Conservation (phyloP, 2,329 filamentous ascomycete species). For the Periconia sp. region DNA sequence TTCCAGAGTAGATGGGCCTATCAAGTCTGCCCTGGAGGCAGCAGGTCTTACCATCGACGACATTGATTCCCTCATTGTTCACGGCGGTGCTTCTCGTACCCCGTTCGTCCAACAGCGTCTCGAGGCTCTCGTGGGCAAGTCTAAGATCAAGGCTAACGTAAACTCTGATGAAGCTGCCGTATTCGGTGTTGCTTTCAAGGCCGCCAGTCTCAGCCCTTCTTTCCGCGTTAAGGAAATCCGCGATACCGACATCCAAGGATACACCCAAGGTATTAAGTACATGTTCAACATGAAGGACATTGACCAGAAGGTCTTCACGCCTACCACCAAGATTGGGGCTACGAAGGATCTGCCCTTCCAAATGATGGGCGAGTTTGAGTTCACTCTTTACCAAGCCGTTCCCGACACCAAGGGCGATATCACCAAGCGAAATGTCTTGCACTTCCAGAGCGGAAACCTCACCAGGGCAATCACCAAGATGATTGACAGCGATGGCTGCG, state of each 20-base stretch:
- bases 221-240: constrained; percentile 98
- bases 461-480: constrained; percentile 79
- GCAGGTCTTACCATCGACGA: constrained; percentile 74
- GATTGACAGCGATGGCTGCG: constrained; percentile 76
- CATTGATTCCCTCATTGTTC: constrained; percentile 87
- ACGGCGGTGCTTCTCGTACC: constrained; percentile 86
- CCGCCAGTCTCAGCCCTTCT: constrained; percentile 85
- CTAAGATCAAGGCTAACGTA: constrained; percentile 89
- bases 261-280: constrained; percentile 76
- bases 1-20: constrained; percentile 66
- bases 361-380: constrained; percentile 77
- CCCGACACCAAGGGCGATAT: constrained; percentile 47
- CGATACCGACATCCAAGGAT: constrained; percentile 73
- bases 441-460: constrained; percentile 78
- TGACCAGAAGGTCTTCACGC: constrained; percentile 80
- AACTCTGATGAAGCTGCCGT: constrained; percentile 97
- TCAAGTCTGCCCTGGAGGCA: constrained; percentile 72
- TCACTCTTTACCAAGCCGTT: constrained; percentile 77
- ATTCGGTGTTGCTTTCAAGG: constrained; percentile 93
- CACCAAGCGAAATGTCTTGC: constrained; percentile 63
- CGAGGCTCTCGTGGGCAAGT: constrained; percentile 71
- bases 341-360: constrained; percentile 85
- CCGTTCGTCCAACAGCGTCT: constrained; percentile 92
- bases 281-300: constrained; percentile 67
- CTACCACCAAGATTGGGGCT: constrained; percentile 72